Conservation (phyloP, 1,139 yeast species). For the Yamadazyma buinensis region DNA sequence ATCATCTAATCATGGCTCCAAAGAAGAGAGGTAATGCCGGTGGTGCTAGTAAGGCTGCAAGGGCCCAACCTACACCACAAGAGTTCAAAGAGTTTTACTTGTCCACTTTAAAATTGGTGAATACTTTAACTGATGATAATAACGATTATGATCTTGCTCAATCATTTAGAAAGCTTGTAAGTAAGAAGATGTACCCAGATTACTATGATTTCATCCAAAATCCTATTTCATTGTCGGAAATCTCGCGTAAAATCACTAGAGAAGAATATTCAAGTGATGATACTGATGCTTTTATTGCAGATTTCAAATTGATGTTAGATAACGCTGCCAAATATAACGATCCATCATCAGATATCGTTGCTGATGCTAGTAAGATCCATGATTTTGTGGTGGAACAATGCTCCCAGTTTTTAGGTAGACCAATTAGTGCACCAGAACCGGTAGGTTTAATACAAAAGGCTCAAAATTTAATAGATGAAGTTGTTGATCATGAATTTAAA, state of each 20-base stretch:
- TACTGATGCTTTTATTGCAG: constrained; percentile 44
- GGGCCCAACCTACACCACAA: constrained; percentile 15
- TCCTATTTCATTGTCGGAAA: constrained; percentile 72
- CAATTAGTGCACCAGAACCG: background rate
- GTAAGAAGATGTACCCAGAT: constrained; percentile 75
- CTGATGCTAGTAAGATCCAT: constrained; percentile 44
- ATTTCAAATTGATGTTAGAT: constrained; percentile 52
- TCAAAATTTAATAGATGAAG: constrained; percentile 26
- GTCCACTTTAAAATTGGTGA: constrained; percentile 23
- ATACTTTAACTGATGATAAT: constrained; percentile 28
- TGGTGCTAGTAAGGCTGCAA: constrained; percentile 8
- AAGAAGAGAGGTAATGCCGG: constrained; percentile 18
- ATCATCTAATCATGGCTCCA: constrained; percentile 23
- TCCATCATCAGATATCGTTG: constrained; percentile 58
- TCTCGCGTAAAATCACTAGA: constrained; percentile 42
- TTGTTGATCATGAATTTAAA: constrained; percentile 41
- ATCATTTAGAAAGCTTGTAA: constrained; percentile 67
- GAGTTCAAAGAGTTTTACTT: constrained; percentile 25
- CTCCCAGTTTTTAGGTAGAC: constrained; percentile 20
- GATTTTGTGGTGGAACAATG: constrained; percentile 43
- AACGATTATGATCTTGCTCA: constrained; percentile 37
- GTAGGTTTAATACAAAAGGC: constrained; percentile 16
- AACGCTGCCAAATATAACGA: constrained; percentile 65
- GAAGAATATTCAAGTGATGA: constrained; percentile 27
- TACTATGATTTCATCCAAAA: constrained; percentile 62